These are phyloP conservation scores for Verticillium dahliae DNA, from an alignment of 2,329 filamentous ascomycete genomes.

Conservation along the genomic window DNA sequence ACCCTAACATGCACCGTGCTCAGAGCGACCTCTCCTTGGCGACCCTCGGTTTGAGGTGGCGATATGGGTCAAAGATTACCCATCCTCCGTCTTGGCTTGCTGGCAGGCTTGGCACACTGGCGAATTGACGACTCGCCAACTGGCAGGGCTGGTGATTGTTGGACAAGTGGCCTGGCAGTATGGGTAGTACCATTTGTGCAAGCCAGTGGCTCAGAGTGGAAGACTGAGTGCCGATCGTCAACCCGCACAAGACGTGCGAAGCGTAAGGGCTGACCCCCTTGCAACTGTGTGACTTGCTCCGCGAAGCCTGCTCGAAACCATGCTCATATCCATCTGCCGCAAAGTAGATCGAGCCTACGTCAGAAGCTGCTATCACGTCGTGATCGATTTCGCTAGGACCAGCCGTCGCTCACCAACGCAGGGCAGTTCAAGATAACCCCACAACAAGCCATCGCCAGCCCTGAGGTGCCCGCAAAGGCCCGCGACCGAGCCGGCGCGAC, in stretches of 20 bases:
- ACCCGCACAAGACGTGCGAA: too few species aligned
- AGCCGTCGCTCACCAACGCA: too few species aligned
- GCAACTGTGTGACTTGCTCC: too few species aligned
- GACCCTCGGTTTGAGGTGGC: not conserved
- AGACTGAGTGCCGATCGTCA: too few species aligned
- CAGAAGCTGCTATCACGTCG: too few species aligned
- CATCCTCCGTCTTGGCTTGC: not conserved
- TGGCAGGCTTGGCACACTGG: not conserved
- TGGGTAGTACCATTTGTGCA: too few species aligned
- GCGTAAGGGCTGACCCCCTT: too few species aligned
- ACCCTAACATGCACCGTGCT: not conserved
- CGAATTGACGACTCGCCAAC: not conserved
- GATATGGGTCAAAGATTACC: not conserved
- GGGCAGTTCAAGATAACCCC: not conserved
- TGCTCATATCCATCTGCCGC: too few species aligned
- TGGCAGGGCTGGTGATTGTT: not conserved
- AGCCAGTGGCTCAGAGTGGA: too few species aligned
- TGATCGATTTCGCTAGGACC: too few species aligned
- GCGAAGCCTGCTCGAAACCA: too few species aligned
- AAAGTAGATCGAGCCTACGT: too few species aligned
- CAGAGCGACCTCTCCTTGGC: not conserved
- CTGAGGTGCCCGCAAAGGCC: not conserved
- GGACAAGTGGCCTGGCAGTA: not conserved
- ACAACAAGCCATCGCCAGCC: not conserved
- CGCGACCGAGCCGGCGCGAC: not conserved